Percentiles rank a stretch among this genome's conserved stretches.
These are phyloP conservation scores for Aspergillaceae sp. DNA, from an alignment of 2,329 filamentous ascomycete genomes.

Conservation along the genomic window DNA sequence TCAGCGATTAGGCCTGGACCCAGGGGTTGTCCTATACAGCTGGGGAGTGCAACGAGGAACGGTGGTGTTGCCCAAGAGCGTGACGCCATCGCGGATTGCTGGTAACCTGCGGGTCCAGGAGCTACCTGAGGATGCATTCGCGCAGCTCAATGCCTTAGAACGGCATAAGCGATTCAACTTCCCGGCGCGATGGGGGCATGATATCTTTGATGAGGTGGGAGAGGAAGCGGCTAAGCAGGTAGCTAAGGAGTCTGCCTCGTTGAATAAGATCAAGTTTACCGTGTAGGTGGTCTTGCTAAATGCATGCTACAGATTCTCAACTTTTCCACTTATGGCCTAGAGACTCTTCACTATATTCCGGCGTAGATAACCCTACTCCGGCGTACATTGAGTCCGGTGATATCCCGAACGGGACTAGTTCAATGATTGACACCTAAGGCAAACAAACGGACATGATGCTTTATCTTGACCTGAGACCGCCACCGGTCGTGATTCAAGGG, in stretches of 20 bases:
- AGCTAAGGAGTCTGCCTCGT: constrained; percentile 9
- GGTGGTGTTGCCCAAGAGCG: constrained; percentile 47
- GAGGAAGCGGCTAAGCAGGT: constrained; percentile 12
- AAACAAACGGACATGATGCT: too few relatives aligned
- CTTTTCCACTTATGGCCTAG: too few relatives aligned
- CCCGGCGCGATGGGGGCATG: constrained; percentile 22
- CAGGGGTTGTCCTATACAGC: constrained; percentile 46
- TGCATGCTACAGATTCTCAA: too few relatives aligned
- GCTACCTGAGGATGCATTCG: constrained; percentile 18
- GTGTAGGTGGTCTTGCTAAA: constrained; percentile 6
- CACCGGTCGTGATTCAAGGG: too few relatives aligned
- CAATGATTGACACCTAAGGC: too few relatives aligned
- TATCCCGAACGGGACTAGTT: too few relatives aligned
- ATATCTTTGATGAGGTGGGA: constrained; percentile 28
- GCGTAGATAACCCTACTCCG: too few relatives aligned
- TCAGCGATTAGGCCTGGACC: constrained; percentile 51
- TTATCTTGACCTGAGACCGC: too few relatives aligned
- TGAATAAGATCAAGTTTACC: constrained; percentile 15
- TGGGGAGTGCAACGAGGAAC: constrained; percentile 48
- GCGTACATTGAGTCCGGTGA: too few relatives aligned
- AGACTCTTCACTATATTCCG: too few relatives aligned
- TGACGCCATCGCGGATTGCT: constrained; percentile 43
- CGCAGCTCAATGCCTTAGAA: constrained; percentile 21
- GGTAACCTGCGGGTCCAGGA: constrained; percentile 34
- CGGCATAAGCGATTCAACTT: constrained; percentile 27